These are phyloP conservation scores for Bocquillonia castaneifolia DNA, from an alignment of 441 rosid genomes.

Conservation along the genomic window DNA sequence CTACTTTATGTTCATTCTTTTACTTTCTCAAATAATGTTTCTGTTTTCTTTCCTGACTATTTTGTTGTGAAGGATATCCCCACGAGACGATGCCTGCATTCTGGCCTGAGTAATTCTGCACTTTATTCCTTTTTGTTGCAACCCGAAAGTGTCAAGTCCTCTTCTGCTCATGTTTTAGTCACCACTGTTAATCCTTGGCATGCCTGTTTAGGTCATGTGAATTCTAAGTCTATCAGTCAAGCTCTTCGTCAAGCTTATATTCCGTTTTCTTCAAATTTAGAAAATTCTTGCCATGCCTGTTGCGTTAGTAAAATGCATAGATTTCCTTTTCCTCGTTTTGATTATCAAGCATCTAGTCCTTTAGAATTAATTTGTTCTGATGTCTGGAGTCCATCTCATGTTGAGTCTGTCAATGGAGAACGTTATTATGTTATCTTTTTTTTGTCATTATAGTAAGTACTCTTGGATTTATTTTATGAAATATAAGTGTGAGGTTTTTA, in stretches of 20 bases:
- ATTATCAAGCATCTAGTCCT: background rate
- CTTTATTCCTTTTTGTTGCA: too few relatives aligned
- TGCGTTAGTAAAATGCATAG: background rate
- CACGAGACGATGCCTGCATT: background rate
- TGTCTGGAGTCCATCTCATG: background rate
- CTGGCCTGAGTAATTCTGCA: background rate
- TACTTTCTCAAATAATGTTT: background rate
- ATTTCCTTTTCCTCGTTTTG: background rate
- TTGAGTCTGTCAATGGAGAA: too few relatives aligned
- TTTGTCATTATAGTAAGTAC: too few relatives aligned
- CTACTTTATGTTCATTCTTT: background rate
- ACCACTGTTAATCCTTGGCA: background rate
- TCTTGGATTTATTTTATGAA: too few relatives aligned
- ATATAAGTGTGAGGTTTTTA: background rate
- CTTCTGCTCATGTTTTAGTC: background rate
- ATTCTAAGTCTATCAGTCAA: background rate
- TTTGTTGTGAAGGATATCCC: background rate
- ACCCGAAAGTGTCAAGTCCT: too few relatives aligned
- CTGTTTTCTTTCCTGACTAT: background rate
- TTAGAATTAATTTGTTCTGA: background rate
- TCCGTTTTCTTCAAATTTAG: background rate
- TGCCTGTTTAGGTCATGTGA: background rate
- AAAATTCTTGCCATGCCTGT: background rate
- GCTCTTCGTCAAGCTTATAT: background rate
- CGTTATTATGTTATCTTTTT: too few relatives aligned